Base-by-base conservation (phyloP, 2,329 filamentous ascomycete genomes). In the Fusarium sublunatum region DNA sequence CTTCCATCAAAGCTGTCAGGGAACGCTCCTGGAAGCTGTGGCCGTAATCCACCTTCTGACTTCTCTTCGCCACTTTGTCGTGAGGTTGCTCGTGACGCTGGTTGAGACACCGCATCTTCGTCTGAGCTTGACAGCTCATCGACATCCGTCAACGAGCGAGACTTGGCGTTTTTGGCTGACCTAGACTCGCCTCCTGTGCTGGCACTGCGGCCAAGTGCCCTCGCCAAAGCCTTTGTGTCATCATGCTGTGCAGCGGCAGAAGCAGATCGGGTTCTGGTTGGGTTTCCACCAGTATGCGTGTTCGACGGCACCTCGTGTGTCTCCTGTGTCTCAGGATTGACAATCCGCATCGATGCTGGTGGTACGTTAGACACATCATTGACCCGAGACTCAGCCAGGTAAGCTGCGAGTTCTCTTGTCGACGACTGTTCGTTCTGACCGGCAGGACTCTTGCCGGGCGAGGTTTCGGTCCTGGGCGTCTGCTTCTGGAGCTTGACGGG, bases 401-500 rank as follows among this genome's bases (percentile, higher is more conserved):
- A 79, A 13, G 79, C 75, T 53, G 73, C 77, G 22, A 80, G 75
- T 53, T 83, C 80, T 58, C 77, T 70, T 29, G 75, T 78, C 5
- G 74, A 48, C 19, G 70, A 64, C 41, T 74, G 74, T 35, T 74
- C 72, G 5, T 67, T 62, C 9, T 67, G 59, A 5, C 71, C 68
- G 26, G 69, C 57, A 24, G 69, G 67, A 9, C 74, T 60, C 67
- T 81, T 84, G 26, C 77, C 78, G 12, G 80, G 78, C 6, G 81
- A 83, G 7, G 79, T 75, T 53, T 85, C 83, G 9, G 70, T 74
- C 44, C 82, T 75, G 2, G 85, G 83, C 54, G 84, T 83, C 52
- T 84, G 83, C 74, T 93, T 93, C 70, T 92, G 89, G 48, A 92
- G 79, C 74, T 92, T 93, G 77, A 85, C 87, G 4, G 85, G 76